These are phyloP conservation scores for Grigorovia transvaalensis DNA, from an alignment of 805 yeast species.

Conservation along the genomic window DNA sequence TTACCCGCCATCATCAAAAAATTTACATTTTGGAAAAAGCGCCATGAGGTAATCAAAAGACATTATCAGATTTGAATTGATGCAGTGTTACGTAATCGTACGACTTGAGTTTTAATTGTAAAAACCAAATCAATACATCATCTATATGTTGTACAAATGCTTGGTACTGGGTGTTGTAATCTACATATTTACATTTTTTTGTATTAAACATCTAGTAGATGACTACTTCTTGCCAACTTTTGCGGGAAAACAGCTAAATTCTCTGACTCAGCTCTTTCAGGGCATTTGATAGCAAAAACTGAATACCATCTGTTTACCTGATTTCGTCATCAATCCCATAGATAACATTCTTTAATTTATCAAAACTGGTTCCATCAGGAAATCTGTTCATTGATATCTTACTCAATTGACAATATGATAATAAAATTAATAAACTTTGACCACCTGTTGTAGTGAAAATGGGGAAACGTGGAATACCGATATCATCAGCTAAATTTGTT, in stretches of 20 bases:
- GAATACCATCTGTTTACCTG: neutral
- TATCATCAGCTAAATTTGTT: conserved; percentile 59
- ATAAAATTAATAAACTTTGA: conserved; percentile 49
- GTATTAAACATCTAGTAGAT: no score
- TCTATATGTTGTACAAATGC: neutral
- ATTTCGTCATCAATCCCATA: conserved; percentile 36
- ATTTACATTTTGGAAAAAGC: neutral
- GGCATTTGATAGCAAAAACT: neutral
- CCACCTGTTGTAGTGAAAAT: conserved; percentile 53
- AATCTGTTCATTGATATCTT: conserved; percentile 26
- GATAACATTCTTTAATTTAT: conserved; percentile 38
- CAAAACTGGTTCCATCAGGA: conserved; percentile 28
- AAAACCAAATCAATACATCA: neutral
- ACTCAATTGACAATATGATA: conserved; percentile 52
- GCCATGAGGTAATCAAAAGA: neutral
- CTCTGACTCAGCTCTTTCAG: neutral
- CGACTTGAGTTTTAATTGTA: no score
- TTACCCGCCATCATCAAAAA: neutral
- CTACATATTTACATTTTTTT: neutral
- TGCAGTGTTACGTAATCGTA: no score
- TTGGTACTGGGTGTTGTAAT: no score
- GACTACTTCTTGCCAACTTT: no score
- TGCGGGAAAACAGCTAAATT: no score
- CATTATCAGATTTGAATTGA: neutral
- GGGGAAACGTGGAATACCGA: conserved; percentile 51